Base-by-base conservation (phyloP, 2,329 filamentous ascomycete species). In the Colletotrichum shisoi region DNA sequence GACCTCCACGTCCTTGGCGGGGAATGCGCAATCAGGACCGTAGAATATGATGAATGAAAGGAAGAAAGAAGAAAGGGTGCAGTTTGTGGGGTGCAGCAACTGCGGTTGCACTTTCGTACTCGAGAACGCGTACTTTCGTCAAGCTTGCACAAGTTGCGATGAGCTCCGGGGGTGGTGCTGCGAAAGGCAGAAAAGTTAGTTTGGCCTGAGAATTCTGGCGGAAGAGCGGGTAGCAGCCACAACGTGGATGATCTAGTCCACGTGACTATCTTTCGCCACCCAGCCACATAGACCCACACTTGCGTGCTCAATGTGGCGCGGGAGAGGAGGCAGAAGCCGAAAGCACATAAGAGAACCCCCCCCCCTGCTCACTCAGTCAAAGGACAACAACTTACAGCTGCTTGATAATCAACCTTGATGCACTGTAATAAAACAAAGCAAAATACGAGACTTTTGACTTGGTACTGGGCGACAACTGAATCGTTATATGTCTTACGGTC, bases 201-300 rank as follows among this genome's bases (percentile, higher is more conserved):
- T 52, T 46, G 57, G 63, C 66, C 66, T 68, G 66, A 68, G 57
- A 67, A 57, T 37, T 66, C 62, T 52, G 66, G 56, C 62, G 27
- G 37, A 67, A 52, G 56, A 52, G 17, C 27, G n/a, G 27, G 39
- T n/a, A 44, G n/a, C 44, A 61, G 66, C 66, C 66, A 67, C 66
- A 61, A 5, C 5, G 15, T 19, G 4, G 21, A 39, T 44, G n/a
- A 67, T 62, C 31, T 8, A 8, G 31, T 13, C 37, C 66, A 68
- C 66, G 66, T 68, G 63, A 45, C 42, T 21, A 45, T 19, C 31
- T 24, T 37, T 66, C 34, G 57, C 66, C 63, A 68, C 66, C 2
- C 45, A 57, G 51, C 54, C 54, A 52, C 54, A 40, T 9, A 5
- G 44, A 21, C 44, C 65, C 62, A 59, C 51, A 59, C 51, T 60